Evolutionary conservation across 2,329 filamentous ascomycete species (phyloP), one percentile per base, ranked within the genome.

Genomic region (Chaetomium sp.): DNA sequence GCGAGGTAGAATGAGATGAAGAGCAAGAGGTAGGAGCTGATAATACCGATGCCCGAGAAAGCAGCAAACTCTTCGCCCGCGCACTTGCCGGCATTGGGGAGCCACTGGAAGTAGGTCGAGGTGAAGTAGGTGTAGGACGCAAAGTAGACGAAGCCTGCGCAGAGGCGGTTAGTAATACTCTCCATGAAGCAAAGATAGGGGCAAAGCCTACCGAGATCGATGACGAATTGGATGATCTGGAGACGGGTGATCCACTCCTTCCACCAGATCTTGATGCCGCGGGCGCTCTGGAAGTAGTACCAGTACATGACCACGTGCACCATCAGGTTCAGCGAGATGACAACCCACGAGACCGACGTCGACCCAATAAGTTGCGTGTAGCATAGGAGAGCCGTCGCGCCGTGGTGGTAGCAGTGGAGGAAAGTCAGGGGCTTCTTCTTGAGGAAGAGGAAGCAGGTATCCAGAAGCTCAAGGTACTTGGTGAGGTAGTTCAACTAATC

Each of bases 391-490:
- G 94, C 94, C 64, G 94, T 98, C 62, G 94, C 94, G 76, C 94
- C 94, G 79, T 98, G 94, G 85, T 98, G 94, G 82, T 98, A 98
- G 82, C 92, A 97, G 86, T 98, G 94, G 72, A 98, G 91, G 89
- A 98, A 98, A 75, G 95, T 97, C 77, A 97, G 82, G 62, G 94
- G 94, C 90, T 98, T 98, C 90, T 98, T 98, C 90, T 98, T 98
- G 78, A 98, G 87, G 83, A 97, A 95, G 63, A 98, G 84, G 85
- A 98, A 98, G 77, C 94, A 89, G 66, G 94, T 98, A 80, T 98
- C 94, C 72, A 98, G 82, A 70, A 98, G 85, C 81, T 98, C 94
- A 71, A 97, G 86, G 80, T 97, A 98, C 81, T 98, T 98, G 81
- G 93, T 98, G 42, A 65, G 64, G 64, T 67, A 64, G 65, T 72